Evolutionary conservation across 2,329 filamentous ascomycete genomes (phyloP).

Genomic region (Ilyonectria destructans): DNA sequence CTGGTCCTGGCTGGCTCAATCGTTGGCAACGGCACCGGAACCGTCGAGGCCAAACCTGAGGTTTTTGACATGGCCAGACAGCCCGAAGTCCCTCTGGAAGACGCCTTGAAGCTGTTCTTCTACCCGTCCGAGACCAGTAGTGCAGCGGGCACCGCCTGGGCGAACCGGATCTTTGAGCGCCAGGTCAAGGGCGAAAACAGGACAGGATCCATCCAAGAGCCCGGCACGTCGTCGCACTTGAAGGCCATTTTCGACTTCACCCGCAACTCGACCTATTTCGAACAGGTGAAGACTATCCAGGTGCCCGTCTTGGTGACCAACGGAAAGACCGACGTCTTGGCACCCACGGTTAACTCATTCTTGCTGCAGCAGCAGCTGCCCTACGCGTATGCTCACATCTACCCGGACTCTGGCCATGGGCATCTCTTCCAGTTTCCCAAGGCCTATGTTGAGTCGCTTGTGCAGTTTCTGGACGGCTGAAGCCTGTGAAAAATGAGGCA

Average conservation of each 20-base stretch:
- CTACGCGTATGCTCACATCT: not conserved
- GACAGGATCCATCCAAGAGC: not conserved
- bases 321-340: conserved; percentile 7
- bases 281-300: not conserved
- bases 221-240: too few relatives aligned
- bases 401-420: conserved; percentile 1
- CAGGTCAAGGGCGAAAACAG: conserved; percentile 1
- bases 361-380: not conserved
- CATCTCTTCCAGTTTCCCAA: not conserved
- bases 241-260: too few relatives aligned
- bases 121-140: conserved; percentile 1
- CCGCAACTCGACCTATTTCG: not conserved
- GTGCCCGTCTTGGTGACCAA: conserved; percentile 5
- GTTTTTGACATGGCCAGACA: too few relatives aligned
- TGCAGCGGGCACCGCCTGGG: not conserved
- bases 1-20: too few relatives aligned
- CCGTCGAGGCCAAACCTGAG: too few relatives aligned
- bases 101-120: not conserved
- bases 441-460: not conserved
- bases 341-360: conserved; percentile 4
- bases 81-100: not conserved
- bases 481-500: too few relatives aligned
- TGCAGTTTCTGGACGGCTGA: not conserved
- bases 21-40: too few relatives aligned
- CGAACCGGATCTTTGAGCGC: not conserved